Conservation (phyloP, 352 stramenopile genomes). For the Phytophthora podocarpi region DNA sequence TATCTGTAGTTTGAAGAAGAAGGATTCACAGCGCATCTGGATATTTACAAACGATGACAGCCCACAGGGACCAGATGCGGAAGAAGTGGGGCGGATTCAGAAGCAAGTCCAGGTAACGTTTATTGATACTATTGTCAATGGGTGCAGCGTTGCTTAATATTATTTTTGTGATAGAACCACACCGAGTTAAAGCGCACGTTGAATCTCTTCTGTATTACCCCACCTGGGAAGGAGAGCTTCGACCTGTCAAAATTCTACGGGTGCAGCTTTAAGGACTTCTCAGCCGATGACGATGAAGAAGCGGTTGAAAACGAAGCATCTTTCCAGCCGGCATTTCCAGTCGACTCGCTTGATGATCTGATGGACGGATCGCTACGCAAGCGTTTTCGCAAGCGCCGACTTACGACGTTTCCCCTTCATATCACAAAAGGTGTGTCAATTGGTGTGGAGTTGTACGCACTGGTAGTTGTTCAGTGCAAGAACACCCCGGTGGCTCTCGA, state of each 20-base stretch:
- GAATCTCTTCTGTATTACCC: conserved; percentile 82
- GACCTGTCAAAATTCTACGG: conserved; percentile 66
- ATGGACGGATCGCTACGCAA: conserved; percentile 83
- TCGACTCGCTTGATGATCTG: conserved; percentile 76
- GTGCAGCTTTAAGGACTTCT: conserved; percentile 74
- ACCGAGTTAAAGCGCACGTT: conserved; percentile 75
- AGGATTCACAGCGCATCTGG: conserved; percentile 86
- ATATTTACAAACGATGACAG: conserved; percentile 87
- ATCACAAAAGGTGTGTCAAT: conserved; percentile 81
- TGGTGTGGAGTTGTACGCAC: conserved; percentile 76
- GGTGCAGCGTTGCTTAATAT: background rate
- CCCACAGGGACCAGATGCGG: conserved; percentile 46
- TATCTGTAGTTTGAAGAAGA: conserved; percentile 75
- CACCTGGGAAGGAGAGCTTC: conserved; percentile 56
- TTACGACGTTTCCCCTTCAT: conserved; percentile 68
- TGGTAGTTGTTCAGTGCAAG: conserved; percentile 67
- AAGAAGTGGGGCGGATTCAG: conserved; percentile 66
- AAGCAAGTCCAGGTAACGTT: conserved; percentile 75
- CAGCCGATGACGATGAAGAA: conserved; percentile 28
- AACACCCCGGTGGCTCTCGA: conserved; percentile 65
- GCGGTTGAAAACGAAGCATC: conserved; percentile 28
- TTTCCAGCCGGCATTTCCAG: conserved; percentile 73
- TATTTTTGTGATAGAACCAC: conserved; percentile 55
- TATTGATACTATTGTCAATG: background rate
- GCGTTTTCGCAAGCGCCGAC: conserved; percentile 74